Conservation (phyloP, 75 land plant species). For the Adiantum capillusveneris region DNA sequence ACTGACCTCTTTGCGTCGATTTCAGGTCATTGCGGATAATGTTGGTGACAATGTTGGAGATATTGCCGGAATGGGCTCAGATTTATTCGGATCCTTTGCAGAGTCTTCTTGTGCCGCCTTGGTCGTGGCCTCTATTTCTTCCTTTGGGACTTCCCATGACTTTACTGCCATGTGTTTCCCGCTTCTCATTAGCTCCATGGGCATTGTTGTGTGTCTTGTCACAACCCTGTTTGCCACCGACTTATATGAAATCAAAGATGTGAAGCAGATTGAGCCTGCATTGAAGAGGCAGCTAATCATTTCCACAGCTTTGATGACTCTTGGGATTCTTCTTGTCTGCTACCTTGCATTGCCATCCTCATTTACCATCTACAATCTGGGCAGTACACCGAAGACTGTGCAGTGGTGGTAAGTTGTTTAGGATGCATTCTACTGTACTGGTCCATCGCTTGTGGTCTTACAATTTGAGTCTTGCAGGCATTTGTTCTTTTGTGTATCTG, state of each 20-base stretch:
- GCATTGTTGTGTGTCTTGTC: constrained; percentile 53
- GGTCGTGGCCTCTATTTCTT: constrained; percentile 57
- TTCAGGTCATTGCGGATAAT: constrained; percentile 69
- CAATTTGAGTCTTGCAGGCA: constrained; percentile 41
- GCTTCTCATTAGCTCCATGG: constrained; percentile 57
- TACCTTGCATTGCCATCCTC: constrained; percentile 43
- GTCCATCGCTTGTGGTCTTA: no score
- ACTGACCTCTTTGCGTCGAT: no score
- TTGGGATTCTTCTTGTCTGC: constrained; percentile 42
- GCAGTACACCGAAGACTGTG: constrained; percentile 32
- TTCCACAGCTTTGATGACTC: constrained; percentile 58
- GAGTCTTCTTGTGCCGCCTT: constrained; percentile 66
- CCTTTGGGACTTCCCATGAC: constrained; percentile 47
- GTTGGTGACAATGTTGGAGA: constrained; percentile 81
- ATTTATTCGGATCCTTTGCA: constrained; percentile 63
- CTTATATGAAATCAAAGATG: constrained; percentile 36
- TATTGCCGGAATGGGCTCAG: constrained; percentile 84
- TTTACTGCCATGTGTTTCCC: constrained; percentile 58
- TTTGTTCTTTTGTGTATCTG: constrained; percentile 49
- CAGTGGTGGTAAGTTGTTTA: constrained; percentile 36
- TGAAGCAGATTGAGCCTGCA: constrained; percentile 53
- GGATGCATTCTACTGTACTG: not conserved
- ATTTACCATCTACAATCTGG: constrained; percentile 50
- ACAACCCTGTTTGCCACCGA: constrained; percentile 68
- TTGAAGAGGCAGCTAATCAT: constrained; percentile 52